Evolutionary conservation across 1,139 yeast genomes (phyloP), one percentile per base, ranked within the genome.

Genomic region (Yueomyces sp.): DNA sequence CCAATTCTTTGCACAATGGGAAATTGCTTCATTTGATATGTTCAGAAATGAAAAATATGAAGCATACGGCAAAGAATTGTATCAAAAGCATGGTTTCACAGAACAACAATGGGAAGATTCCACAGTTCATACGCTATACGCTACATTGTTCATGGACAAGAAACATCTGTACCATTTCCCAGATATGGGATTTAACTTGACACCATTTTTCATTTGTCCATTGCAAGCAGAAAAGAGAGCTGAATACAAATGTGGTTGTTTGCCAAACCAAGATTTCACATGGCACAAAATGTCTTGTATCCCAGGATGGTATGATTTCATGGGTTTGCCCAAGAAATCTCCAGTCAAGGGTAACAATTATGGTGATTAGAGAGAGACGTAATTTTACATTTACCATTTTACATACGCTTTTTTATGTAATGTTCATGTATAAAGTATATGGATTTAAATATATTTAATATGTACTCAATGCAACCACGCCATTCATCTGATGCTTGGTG

Each of bases 11-110:
- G 27, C 44, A 4, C 27, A 40, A 26, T 27, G 32, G 12, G 41
- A 39, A 29, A 28, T 42, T 6, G 44, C 41, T 6, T 36, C 48
- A 4, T 36, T 42, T 12, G 39, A 42, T 4, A 38, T 42, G 12
- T 42, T 42, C 41, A 31, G 41, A 26, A 35, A 35, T 7, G 27
- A 42, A 27, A 29, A 19, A 7, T 42, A 42, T 33, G 41, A 33
- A n/a, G 39, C 28, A 2, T 39, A 26, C 9, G 38, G 36, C 35
- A 5, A 39, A 9, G 9, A 6, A 11, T n/a, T 42, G 27, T 41
- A 42, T 12, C n/a, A 27, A 7, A 19, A 11, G 8, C 39, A 42
- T 12, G 44, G 44, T n/a, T 39, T 38, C 37, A 39, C 27, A 19
- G 36, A 42, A 11, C 39, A 42, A 33, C 27, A 38, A 32, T 42